These are phyloP conservation scores for Hyphodiscus hymeniophilus DNA, from an alignment of 495 filamentous ascomycete species.

Conservation along the genomic window DNA sequence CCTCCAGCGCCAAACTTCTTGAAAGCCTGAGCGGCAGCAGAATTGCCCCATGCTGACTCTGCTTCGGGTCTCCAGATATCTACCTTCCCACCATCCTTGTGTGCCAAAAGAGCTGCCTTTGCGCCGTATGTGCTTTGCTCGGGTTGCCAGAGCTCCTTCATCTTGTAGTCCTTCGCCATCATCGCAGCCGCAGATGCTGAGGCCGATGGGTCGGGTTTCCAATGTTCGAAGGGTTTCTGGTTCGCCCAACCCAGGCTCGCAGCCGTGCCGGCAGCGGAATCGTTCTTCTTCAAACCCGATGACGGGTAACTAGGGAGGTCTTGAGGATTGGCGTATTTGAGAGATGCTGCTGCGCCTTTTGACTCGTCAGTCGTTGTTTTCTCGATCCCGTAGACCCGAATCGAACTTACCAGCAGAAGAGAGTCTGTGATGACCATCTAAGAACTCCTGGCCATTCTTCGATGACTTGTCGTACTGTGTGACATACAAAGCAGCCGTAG, in stretches of 20 bases:
- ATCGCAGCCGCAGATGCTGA: slow-evolving; percentile 62
- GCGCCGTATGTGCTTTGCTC: slow-evolving; percentile 52
- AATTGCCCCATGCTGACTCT: slow-evolving; percentile 41
- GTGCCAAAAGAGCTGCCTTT: slow-evolving; percentile 65
- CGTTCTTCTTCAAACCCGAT: slow-evolving; percentile 51
- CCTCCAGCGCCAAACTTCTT: slow-evolving; percentile 10
- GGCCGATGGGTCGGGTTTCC: slow-evolving; percentile 50
- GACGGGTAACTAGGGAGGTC: slow-evolving; percentile 62
- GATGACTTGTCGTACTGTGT: slow-evolving; percentile 17
- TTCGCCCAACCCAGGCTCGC: slow-evolving; percentile 65
- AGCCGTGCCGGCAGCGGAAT: slow-evolving; percentile 63
- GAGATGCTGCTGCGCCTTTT: slow-evolving; percentile 48
- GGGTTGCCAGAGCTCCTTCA: slow-evolving; percentile 44
- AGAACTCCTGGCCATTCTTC: slow-evolving; percentile 21
- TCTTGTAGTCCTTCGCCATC: slow-evolving; percentile 58
- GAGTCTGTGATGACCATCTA: slow-evolving; percentile 40
- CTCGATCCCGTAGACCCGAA: not conserved
- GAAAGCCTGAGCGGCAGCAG: slow-evolving; percentile 51
- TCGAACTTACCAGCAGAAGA: slow-evolving; percentile 40
- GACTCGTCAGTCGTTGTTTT: slow-evolving; percentile 1
- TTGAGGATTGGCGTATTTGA: slow-evolving; percentile 58
- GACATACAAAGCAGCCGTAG: slow-evolving; percentile 33
- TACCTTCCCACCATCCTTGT: slow-evolving; percentile 48
- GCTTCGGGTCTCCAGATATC: slow-evolving; percentile 39
- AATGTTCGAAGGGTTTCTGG: slow-evolving; percentile 49